Percentiles rank a stretch among this genome's conserved stretches.
These are phyloP conservation scores for Talaromyces adpressus DNA, from an alignment of 495 filamentous ascomycete species.

Conservation along the genomic window DNA sequence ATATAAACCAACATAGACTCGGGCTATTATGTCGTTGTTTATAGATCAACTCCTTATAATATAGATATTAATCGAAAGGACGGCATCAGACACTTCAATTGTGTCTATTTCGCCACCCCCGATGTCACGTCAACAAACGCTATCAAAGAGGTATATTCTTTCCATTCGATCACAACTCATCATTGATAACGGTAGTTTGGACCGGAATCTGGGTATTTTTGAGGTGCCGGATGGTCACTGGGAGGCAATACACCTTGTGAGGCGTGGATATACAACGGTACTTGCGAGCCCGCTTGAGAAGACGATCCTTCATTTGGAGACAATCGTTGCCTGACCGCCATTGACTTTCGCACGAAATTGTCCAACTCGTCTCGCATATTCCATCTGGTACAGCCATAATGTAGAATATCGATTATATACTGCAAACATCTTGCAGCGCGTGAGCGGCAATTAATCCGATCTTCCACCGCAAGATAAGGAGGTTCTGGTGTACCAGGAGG, in stretches of 20 bases:
- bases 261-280: background rate
- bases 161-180: background rate
- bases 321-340: background rate
- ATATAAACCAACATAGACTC: background rate
- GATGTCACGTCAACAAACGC: background rate
- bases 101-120: background rate
- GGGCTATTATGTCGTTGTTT: background rate
- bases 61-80: background rate
- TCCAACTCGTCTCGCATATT: constrained; percentile 20
- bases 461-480: constrained; percentile 27
- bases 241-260: background rate
- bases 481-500: constrained; percentile 29
- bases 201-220: background rate
- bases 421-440: constrained; percentile 29
- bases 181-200: background rate
- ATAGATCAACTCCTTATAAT: background rate
- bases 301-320: background rate
- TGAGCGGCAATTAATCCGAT: constrained; percentile 28
- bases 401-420: constrained; percentile 26
- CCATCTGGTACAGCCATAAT: constrained; percentile 30
- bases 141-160: background rate
- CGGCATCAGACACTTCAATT: background rate
- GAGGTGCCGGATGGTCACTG: background rate
- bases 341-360: constrained; percentile 26
- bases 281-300: background rate